Percentiles rank a stretch among this genome's conserved stretches.
Conservation (phyloP, 202 grass and related monocot species). For the Saccharum hybrid region DNA sequence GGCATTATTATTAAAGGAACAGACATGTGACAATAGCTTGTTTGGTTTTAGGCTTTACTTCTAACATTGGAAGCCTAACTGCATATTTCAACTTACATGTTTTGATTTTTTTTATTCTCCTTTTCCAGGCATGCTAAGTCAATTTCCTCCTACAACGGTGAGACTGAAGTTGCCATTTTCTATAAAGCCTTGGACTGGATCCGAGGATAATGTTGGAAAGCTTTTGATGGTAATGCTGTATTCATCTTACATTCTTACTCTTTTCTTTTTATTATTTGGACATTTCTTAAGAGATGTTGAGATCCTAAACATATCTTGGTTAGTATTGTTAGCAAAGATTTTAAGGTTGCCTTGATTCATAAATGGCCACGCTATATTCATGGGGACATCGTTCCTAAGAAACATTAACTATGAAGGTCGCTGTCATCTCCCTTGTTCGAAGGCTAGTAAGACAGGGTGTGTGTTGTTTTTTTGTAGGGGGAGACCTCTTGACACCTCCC, state of each 20-base stretch:
- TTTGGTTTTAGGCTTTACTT: conserved; percentile 30
- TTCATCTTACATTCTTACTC: conserved; percentile 23
- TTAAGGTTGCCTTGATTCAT: not conserved
- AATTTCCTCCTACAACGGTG: conserved; percentile 75
- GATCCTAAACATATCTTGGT: conserved; percentile 36
- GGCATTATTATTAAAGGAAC: conserved; percentile 15
- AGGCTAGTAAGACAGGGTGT: not conserved
- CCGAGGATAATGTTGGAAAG: conserved; percentile 85
- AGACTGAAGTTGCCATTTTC: conserved; percentile 76
- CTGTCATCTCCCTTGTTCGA: not conserved
- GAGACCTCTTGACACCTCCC: not conserved
- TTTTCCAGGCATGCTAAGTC: conserved; percentile 67
- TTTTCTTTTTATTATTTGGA: conserved; percentile 2
- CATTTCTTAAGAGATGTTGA: conserved; percentile 3
- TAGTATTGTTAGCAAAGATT: conserved; percentile 22
- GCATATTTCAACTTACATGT: not conserved
- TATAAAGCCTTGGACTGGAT: conserved; percentile 73
- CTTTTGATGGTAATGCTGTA: conserved; percentile 83
- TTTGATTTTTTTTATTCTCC: not conserved
- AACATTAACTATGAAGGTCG: not conserved
- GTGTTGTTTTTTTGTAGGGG: not conserved
- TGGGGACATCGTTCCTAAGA: conserved; percentile 27
- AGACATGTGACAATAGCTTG: not conserved
- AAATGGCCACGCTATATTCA: not conserved
- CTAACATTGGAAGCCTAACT: conserved; percentile 14